phyloP scores from a whole-genome alignment of 495 filamentous ascomycete genomes.

The Talaromyces proteolyticus region DNA sequence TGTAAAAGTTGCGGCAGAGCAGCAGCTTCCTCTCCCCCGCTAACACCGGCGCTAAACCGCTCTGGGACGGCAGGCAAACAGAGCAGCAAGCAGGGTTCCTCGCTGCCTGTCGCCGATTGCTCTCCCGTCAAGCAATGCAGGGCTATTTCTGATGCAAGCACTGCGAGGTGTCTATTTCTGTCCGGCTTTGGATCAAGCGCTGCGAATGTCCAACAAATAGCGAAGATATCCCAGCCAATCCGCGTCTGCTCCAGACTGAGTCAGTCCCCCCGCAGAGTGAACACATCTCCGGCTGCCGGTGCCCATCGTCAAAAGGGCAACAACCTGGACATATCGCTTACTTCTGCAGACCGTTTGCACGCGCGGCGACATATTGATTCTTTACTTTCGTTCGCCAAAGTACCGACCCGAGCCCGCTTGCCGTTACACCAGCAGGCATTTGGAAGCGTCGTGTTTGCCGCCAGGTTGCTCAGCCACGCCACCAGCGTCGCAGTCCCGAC shows the following conservation, averaged over 20 bases:
- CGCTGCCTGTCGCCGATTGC: neutral
- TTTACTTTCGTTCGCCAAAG: neutral
- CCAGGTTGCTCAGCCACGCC: neutral
- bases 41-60: slow-evolving; percentile 1
- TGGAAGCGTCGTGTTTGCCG: neutral
- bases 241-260: too few species aligned
- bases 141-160: too few species aligned
- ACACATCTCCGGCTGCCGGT: neutral
- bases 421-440: too few species aligned
- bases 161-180: too few species aligned
- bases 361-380: neutral
- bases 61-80: neutral
- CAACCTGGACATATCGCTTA: neutral
- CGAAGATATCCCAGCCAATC: too few species aligned
- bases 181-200: too few species aligned
- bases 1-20: neutral
- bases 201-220: too few species aligned
- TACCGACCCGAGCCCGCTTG: too few species aligned
- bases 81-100: neutral
- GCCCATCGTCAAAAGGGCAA: neutral
- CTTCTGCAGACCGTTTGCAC: too few species aligned
- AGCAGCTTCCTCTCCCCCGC: slow-evolving; percentile 3
- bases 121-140: too few species aligned
- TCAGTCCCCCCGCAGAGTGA: neutral
- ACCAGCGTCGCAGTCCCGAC: neutral